Evolutionary conservation across 2,329 filamentous ascomycete species (phyloP), one percentile per base, ranked within the genome.

Genomic region (Botrytis porri): DNA sequence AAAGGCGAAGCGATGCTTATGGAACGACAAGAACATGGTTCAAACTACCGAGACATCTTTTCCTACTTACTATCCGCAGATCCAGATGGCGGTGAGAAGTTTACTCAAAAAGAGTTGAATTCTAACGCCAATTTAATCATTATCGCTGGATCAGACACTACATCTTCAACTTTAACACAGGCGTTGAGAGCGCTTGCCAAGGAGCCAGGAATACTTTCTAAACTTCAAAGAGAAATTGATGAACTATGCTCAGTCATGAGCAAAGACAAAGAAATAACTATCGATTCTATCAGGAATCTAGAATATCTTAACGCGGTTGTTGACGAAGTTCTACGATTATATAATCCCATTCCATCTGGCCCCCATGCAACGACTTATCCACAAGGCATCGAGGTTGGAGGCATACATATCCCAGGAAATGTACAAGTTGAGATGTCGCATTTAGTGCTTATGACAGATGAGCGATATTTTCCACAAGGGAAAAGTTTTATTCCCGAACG

Each of bases 401-500:
- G 39, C 0, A 48, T 59, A 1, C 66, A 64, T 39, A 73, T 76
- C 37, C 75, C 76, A 25, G 74, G 71, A 18, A 75, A 75, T 32
- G 60, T 74, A 2, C 74, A 77, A 59, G 57, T 77, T 1, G 43
- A 63, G 37, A 65, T 76, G 6, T 69, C 73, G 4, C 73, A 73
- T 35, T 35, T 72, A 1, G 69, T 57, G 25, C 59, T 77, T 20
- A 75, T 75, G 75, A 75, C 64, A 5, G 75, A 77, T 74, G 70
- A 72, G 35, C 45, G 73, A 35, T 75, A 77, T 43, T 77, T 77
- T 48, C 22, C 64, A 4, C 70, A 69, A 22, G 69, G 69, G 3
- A 45, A 64, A 9, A 71, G 75, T 39, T 76, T 72, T 48, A 75
- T 76, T 16, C 75, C 76, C 3, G 74, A 77, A 41, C 43, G 76